Conservation (phyloP, 148 eudicot species). For the Amaranthus palmeri region DNA sequence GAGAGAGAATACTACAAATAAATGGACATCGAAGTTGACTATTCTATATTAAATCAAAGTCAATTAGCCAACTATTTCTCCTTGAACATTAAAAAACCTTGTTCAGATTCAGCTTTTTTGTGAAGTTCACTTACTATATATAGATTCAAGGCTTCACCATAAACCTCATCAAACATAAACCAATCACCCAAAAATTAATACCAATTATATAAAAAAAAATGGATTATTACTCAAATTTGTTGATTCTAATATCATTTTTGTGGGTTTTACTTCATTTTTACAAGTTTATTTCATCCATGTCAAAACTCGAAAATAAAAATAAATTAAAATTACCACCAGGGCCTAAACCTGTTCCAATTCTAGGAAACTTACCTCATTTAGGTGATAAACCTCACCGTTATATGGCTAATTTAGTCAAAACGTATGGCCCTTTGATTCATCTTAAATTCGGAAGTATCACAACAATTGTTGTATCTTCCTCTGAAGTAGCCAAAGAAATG, state of each 20-base stretch:
- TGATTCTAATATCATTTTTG: background rate
- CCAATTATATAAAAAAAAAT: background rate
- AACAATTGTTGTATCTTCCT: constrained; percentile 4
- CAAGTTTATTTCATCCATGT: background rate
- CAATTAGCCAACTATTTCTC: too few relatives aligned
- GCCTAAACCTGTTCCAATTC: constrained; percentile 1
- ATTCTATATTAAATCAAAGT: background rate
- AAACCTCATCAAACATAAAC: background rate
- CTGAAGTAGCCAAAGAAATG: constrained; percentile 11
- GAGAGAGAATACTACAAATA: too few relatives aligned
- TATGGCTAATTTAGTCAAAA: background rate
- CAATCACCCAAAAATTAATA: background rate
- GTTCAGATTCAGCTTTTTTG: background rate
- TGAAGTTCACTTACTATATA: background rate
- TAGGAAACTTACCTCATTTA: constrained; percentile 3
- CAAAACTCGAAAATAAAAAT: background rate
- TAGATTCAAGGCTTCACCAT: background rate
- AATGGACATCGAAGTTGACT: background rate
- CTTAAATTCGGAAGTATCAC: constrained; percentile 7
- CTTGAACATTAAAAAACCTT: background rate
- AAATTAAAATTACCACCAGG: constrained; percentile 1
- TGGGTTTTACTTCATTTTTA: background rate
- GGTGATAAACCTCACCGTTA: constrained; percentile 5
- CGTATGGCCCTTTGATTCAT: background rate
- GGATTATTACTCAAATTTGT: background rate